These are phyloP conservation scores for Calonectria pauciramosa DNA, from an alignment of 2,329 filamentous ascomycete species.

Conservation along the genomic window DNA sequence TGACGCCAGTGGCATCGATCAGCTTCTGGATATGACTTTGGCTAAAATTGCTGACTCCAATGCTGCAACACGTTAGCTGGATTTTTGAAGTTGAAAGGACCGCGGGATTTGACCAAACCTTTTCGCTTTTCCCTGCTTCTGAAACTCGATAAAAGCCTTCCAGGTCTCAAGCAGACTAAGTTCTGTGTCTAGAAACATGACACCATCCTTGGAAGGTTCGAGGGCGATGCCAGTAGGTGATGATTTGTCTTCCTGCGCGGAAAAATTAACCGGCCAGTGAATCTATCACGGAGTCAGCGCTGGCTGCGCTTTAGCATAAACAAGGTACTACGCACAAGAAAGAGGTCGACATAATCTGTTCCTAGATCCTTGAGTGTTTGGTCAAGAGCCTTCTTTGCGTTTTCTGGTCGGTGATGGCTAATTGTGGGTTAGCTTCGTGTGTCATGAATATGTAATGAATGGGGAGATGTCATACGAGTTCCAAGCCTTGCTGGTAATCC, in stretches of 20 bases:
- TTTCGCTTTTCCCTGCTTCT: not conserved
- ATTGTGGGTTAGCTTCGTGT: not conserved
- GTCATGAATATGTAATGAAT: no score
- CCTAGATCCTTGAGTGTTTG: not conserved
- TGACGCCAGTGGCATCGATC: not conserved
- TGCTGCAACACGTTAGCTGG: not conserved
- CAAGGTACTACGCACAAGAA: not conserved
- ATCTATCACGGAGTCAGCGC: not conserved
- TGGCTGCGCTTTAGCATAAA: not conserved
- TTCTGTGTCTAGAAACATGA: not conserved
- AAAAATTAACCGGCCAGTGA: slow-evolving; percentile 5
- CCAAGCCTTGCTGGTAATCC: slow-evolving; percentile 17
- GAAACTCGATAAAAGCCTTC: not conserved
- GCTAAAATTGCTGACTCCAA: slow-evolving; percentile 11
- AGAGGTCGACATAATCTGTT: not conserved
- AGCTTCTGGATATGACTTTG: not conserved
- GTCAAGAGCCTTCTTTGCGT: not conserved
- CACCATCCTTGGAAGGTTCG: not conserved
- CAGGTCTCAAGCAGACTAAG: not conserved
- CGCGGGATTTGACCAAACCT: no score
- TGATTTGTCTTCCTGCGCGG: not conserved
- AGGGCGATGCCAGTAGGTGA: not conserved
- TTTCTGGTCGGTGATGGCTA: not conserved
- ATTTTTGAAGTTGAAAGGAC: no score
- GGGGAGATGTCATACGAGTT: not conserved